These are phyloP conservation scores for Vaccinium darrowii DNA, from an alignment of 148 eudicot species.

Conservation along the genomic window DNA sequence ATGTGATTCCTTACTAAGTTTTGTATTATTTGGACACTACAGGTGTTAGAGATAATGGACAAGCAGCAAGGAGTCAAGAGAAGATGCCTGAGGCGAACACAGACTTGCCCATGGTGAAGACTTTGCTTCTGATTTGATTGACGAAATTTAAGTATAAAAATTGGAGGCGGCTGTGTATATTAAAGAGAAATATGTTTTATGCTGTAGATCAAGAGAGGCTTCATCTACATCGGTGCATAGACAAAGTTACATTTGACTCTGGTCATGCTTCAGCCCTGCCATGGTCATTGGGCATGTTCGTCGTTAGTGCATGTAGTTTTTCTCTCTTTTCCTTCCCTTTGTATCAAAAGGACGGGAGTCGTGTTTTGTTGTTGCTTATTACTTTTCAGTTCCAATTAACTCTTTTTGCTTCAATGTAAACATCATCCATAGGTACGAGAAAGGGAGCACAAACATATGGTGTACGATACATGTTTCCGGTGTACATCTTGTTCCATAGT, in stretches of 20 bases:
- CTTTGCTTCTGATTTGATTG: constrained; percentile 13
- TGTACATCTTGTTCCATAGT: background rate
- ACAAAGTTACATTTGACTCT: background rate
- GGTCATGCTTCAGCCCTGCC: background rate
- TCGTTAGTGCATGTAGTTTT: background rate
- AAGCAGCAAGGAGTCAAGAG: constrained; percentile 50
- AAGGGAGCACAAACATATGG: background rate
- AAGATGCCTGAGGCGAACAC: constrained; percentile 69
- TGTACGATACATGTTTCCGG: background rate
- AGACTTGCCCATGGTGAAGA: constrained; percentile 82
- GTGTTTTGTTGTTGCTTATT: constrained; percentile 13
- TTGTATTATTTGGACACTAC: background rate
- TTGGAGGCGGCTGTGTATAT: constrained; percentile 44
- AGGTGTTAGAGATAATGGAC: constrained; percentile 71
- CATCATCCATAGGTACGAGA: background rate
- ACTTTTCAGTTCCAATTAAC: constrained; percentile 8
- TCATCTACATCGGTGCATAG: background rate
- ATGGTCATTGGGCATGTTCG: background rate
- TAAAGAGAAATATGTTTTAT: constrained; percentile 22
- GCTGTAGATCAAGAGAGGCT: constrained; percentile 12
- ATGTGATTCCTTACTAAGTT: background rate
- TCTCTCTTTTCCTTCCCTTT: background rate
- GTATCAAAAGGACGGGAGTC: constrained; percentile 1
- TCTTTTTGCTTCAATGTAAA: background rate
- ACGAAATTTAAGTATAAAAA: background rate